Evolutionary conservation across 371 early-diverging fungal genomes (phyloP).

Genomic region (Capniomyces stellatus): DNA sequence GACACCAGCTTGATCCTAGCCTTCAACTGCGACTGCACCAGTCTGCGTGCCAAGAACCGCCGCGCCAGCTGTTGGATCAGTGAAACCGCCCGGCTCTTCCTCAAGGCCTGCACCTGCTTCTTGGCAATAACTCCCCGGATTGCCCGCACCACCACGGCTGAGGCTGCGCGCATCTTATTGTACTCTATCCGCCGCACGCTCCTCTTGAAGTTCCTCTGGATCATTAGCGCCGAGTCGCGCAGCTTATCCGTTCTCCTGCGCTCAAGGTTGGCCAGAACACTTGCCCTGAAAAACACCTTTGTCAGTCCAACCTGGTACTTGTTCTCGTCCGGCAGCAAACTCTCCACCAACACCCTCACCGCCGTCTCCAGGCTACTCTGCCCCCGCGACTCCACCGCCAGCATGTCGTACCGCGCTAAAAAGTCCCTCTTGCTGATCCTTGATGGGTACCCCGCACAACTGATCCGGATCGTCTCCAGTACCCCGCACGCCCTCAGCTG

Average conservation of each 20-base stretch:
- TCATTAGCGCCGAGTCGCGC: slow-evolving; percentile 55
- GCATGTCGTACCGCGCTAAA: slow-evolving; percentile 74
- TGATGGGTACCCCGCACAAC: slow-evolving; percentile 96
- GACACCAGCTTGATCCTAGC: slow-evolving; percentile 30
- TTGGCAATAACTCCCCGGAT: slow-evolving; percentile 46
- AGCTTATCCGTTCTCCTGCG: slow-evolving; percentile 68
- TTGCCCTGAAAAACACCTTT: slow-evolving; percentile 98
- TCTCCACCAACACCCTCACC: slow-evolving; percentile 44
- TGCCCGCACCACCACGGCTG: slow-evolving; percentile 36
- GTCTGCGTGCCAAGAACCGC: slow-evolving; percentile 40
- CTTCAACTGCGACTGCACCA: slow-evolving; percentile 20
- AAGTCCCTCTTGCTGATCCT: slow-evolving; percentile 87
- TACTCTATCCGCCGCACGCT: slow-evolving; percentile 52
- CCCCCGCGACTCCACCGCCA: slow-evolving; percentile 36
- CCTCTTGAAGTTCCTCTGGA: slow-evolving; percentile 78
- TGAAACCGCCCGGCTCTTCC: slow-evolving; percentile 54
- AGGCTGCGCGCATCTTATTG: slow-evolving; percentile 33
- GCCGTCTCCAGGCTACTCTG: slow-evolving; percentile 20
- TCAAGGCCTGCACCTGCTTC: slow-evolving; percentile 28
- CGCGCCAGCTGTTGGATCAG: slow-evolving; percentile 54
- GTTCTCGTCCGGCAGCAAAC: slow-evolving; percentile 49
- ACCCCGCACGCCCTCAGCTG: slow-evolving; percentile 99
- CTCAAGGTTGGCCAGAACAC: slow-evolving; percentile 82
- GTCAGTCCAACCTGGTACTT: slow-evolving; percentile 92
- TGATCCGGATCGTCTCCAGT: slow-evolving; percentile 97